These are phyloP conservation scores for Arachis monticola DNA, from an alignment of 331 rosid genomes.

Conservation along the genomic window DNA sequence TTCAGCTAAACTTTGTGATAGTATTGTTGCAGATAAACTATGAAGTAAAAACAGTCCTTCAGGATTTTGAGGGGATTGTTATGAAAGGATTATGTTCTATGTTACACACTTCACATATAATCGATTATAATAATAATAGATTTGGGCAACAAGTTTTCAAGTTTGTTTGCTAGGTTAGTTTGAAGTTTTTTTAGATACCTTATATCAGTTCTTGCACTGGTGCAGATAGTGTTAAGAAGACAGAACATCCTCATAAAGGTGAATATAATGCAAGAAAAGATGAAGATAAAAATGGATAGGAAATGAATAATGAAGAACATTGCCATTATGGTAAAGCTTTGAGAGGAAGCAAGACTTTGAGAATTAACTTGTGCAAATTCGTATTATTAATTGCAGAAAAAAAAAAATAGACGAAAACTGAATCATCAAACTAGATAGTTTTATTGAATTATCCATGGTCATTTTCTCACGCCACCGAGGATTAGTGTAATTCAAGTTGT, in stretches of 20 bases:
- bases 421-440: too few relatives aligned
- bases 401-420: too few relatives aligned
- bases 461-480: too few relatives aligned
- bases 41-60: slow-evolving; percentile 18
- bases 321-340: not conserved
- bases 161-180: not conserved
- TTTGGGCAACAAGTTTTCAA: not conserved
- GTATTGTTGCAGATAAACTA: slow-evolving; percentile 47
- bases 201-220: too few relatives aligned
- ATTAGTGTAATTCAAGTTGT: slow-evolving; percentile 13
- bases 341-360: too few relatives aligned
- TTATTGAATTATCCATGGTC: too few relatives aligned
- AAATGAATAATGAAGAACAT: slow-evolving; percentile 32
- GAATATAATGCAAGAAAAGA: slow-evolving; percentile 20
- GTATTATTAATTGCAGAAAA: too few relatives aligned
- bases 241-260: not conserved
- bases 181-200: too few relatives aligned
- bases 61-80: slow-evolving; percentile 28
- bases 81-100: slow-evolving; percentile 25
- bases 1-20: slow-evolving; percentile 29
- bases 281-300: slow-evolving; percentile 23
- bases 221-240: not conserved
- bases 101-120: too few relatives aligned
- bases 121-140: too few relatives aligned
- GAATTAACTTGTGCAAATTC: too few relatives aligned